Conservation (phyloP, 1,139 yeast species). For the Hansenula lynferdii region DNA sequence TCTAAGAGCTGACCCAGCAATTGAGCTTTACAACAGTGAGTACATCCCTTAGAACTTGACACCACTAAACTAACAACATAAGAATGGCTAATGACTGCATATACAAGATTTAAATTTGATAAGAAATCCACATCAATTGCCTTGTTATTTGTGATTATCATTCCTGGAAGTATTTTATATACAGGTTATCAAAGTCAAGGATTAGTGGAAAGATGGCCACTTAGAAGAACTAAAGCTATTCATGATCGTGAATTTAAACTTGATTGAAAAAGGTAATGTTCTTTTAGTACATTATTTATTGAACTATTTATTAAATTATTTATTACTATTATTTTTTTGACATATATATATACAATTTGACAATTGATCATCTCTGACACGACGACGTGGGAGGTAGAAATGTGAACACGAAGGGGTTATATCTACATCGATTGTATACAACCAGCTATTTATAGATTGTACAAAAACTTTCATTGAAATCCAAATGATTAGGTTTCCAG, state of each 20-base stretch:
- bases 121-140: constrained; percentile 17
- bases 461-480: too few species aligned
- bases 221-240: constrained; percentile 17
- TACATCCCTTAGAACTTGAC: background rate
- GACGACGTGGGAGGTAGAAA: too few species aligned
- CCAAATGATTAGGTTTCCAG: too few species aligned
- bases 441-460: too few species aligned
- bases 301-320: background rate
- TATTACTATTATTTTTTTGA: too few species aligned
- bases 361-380: too few species aligned
- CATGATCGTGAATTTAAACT: constrained; percentile 18
- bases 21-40: background rate
- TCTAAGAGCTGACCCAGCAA: background rate
- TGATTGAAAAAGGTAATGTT: too few species aligned
- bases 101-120: constrained; percentile 17
- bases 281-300: too few species aligned
- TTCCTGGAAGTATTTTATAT: constrained; percentile 17
- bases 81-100: constrained; percentile 11
- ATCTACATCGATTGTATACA: too few species aligned
- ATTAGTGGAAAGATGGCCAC: constrained; percentile 9
- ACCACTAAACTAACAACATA: background rate
- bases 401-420: too few species aligned
- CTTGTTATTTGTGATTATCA: constrained; percentile 11
- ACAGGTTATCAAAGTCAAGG: constrained; percentile 16
- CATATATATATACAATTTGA: too few species aligned